These are phyloP conservation scores for Tetrastigma voinierianum DNA, from an alignment of 164 flowering plant genomes.

Conservation along the genomic window DNA sequence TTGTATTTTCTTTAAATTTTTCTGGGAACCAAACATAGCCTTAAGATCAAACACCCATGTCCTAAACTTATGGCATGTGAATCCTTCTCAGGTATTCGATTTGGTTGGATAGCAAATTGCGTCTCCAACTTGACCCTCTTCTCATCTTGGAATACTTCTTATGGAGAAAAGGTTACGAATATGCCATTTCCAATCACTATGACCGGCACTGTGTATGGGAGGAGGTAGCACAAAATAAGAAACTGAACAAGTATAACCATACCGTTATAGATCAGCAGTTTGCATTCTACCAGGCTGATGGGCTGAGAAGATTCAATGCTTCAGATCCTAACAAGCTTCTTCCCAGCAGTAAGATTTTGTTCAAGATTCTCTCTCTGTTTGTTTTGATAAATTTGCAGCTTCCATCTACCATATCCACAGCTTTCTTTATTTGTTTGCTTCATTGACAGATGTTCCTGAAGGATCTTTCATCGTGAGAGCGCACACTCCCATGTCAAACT, in stretches of 20 bases:
- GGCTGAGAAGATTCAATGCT: conserved; percentile 76
- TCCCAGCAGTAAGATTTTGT: conserved; percentile 75
- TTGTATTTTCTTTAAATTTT: too few species aligned
- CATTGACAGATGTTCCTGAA: conserved; percentile 91
- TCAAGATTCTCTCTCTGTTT: not conserved
- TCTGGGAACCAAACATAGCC: too few species aligned
- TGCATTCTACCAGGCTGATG: conserved; percentile 84
- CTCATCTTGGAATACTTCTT: conserved; percentile 84
- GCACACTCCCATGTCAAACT: conserved; percentile 98
- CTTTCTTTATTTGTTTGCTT: conserved; percentile 10
- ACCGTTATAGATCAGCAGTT: conserved; percentile 89
- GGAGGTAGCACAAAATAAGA: conserved; percentile 92
- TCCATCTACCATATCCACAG: not conserved
- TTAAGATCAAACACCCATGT: not conserved
- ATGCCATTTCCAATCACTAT: conserved; percentile 95
- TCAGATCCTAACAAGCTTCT: conserved; percentile 79
- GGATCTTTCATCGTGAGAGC: conserved; percentile 95
- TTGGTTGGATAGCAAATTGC: conserved; percentile 97
- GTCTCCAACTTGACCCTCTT: conserved; percentile 87
- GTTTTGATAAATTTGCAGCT: not conserved
- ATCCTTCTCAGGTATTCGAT: conserved; percentile 78
- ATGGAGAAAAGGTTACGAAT: conserved; percentile 85
- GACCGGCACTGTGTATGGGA: conserved; percentile 98
- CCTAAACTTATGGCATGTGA: not conserved
- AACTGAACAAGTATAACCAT: conserved; percentile 88